A percentile compares a stretch with the other conserved stretches of the same genome.
Conservation (phyloP, 192 early-diverging fungal species). For the Podila epicladia region DNA sequence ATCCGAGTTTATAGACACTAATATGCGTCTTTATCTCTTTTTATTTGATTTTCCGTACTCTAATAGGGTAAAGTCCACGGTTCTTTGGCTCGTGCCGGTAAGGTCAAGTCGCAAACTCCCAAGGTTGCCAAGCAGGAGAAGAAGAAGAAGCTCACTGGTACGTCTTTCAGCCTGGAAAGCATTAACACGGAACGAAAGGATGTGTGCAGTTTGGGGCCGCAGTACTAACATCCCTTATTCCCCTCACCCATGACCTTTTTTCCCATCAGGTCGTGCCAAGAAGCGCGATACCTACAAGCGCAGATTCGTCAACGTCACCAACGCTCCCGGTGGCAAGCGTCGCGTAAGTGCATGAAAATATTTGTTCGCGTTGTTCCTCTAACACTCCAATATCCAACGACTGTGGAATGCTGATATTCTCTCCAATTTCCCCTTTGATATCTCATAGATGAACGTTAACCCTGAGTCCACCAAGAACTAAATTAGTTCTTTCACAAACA, state of each 20-base stretch:
- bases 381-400: not conserved
- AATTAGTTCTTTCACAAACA: constrained; percentile 16
- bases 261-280: constrained; percentile 82
- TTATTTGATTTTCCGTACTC: not conserved
- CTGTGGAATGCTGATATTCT: not conserved
- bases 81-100: constrained; percentile 99
- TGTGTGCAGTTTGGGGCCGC: not conserved
- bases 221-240: constrained; percentile 4
- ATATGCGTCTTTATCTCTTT: not conserved
- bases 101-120: constrained; percentile 99
- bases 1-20: not conserved
- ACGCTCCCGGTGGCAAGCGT: constrained; percentile 89
- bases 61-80: constrained; percentile 99
- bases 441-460: constrained; percentile 50
- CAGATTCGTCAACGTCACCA: constrained; percentile 96
- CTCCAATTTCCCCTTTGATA: not conserved
- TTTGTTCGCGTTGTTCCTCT: not conserved
- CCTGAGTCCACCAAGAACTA: constrained; percentile 54
- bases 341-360: constrained; percentile 62
- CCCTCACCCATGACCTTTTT: not conserved
- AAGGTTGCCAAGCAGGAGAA: constrained; percentile 98
- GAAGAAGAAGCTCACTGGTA: constrained; percentile 87
- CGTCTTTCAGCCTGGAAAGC: not conserved
- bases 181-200: not conserved
- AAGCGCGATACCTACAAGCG: constrained; percentile 97